phyloP scores from a whole-genome alignment of 1,139 yeast genomes.

The Meyerozyma elateridarum region DNA sequence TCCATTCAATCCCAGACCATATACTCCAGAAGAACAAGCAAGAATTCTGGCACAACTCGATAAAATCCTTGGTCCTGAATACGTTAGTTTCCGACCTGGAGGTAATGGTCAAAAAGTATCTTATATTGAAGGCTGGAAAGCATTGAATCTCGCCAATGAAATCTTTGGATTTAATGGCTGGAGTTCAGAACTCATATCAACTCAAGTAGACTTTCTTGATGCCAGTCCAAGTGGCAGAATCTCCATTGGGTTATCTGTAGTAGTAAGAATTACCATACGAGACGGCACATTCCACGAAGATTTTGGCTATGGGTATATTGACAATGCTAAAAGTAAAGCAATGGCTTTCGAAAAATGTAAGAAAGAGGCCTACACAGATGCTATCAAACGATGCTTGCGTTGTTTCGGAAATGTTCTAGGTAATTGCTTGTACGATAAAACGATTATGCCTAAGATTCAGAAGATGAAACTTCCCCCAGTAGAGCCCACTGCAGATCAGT shows the following conservation, averaged over 20 bases:
- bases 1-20: conserved; percentile 26
- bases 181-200: conserved; percentile 63
- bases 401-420: conserved; percentile 80
- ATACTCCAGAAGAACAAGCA: conserved; percentile 34
- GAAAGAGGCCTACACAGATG: conserved; percentile 81
- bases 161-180: conserved; percentile 82
- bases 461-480: conserved; percentile 50
- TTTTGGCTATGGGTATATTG: conserved; percentile 76
- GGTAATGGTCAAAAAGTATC: conserved; percentile 67
- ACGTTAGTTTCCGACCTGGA: conserved; percentile 75
- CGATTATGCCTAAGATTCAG: conserved; percentile 53
- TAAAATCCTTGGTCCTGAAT: conserved; percentile 84
- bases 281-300: conserved; percentile 80
- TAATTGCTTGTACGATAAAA: conserved; percentile 72
- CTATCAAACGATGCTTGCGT: conserved; percentile 67
- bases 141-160: conserved; percentile 70
- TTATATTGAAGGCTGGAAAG: conserved; percentile 80
- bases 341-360: conserved; percentile 78
- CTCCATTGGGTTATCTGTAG: conserved; percentile 64
- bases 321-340: conserved; percentile 64
- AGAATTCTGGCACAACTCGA: conserved; percentile 44
- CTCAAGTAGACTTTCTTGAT: conserved; percentile 70
- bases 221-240: conserved; percentile 51
- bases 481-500: conserved; percentile 46
- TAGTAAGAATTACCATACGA: conserved; percentile 64